Base-by-base conservation (phyloP, 139 green algal species). In the Dunaliella primolecta region DNA sequence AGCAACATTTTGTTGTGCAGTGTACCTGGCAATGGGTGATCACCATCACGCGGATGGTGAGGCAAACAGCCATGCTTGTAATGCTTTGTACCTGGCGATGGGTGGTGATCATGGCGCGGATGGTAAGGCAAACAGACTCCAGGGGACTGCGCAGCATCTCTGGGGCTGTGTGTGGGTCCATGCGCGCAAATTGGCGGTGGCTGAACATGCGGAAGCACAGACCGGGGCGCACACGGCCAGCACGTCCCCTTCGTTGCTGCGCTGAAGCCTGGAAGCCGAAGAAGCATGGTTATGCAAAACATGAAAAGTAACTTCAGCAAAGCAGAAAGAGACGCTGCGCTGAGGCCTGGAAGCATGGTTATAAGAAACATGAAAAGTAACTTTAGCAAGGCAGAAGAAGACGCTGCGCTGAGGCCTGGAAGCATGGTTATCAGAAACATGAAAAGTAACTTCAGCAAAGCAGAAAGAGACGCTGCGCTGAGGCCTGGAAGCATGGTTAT, bases 101-200 rank as follows among this genome's bases (percentile, higher is more conserved):
- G 0, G n/a, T 37, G 46, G 83, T 75, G 24, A 21, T 71, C 55
- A 92, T 88, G 55, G 84, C 88, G 81, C 94, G 94, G 32, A 94
- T 32, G 46, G 89, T 87, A 46, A 96, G 89, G 71, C 87, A 92
- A 2, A 96, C 89, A 56, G 86, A 86, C 87, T 98, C 92, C 56
- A 98, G 89, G 21, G 95, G 92, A 35, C 91, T 93, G 33, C 96
- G 90, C 82, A 89, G 75, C 72, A 98, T 94, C 88, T 99, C 96
- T 0, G 96, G 96, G 24, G 89, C 36, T 55, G 95, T 95, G 86
- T 98, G 89, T 3, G 84, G 82, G 35, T 84, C 37, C 88, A 96
- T 81, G 1, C 34, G 80, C 32, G 46, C 70, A 89, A 93, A 96
- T 36, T 91, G 88, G 30, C 7, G 55, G n/a, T 84, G 82, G 36